Percentiles rank a stretch among this genome's conserved stretches.
phyloP scores from a whole-genome alignment of 169 alveolate species.

The Ichthyophthirius multifiliis region DNA sequence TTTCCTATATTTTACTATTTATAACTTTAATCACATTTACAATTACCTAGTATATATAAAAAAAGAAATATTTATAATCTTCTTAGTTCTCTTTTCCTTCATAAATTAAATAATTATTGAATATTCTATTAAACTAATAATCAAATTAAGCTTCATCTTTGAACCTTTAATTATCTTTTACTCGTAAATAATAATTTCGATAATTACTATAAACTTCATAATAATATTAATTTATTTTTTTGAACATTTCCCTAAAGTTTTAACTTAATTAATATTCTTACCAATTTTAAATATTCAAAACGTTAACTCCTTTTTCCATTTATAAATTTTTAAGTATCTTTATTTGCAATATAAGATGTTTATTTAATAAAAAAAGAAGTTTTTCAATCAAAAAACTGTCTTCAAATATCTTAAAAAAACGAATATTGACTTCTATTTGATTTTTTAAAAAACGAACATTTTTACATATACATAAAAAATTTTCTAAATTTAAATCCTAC shows the following conservation, averaged over 20 bases:
- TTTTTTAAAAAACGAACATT: not conserved
- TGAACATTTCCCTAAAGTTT: not conserved
- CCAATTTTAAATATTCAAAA: not conserved
- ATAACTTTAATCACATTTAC: not conserved
- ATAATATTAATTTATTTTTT: not conserved
- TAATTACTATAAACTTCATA: not conserved
- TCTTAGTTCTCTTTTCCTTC: not conserved
- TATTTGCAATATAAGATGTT: not conserved
- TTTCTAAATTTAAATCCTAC: not conserved
- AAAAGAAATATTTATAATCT: not conserved
- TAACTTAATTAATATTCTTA: not conserved
- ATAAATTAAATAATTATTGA: not conserved
- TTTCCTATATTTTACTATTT: not conserved
- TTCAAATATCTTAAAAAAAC: not conserved
- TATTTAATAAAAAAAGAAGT: not conserved
- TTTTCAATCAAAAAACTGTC: not conserved
- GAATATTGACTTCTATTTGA: not conserved
- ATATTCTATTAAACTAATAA: slow-evolving; percentile 1
- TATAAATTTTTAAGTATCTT: not conserved
- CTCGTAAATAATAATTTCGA: not conserved
- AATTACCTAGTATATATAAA: not conserved
- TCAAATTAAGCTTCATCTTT: not conserved
- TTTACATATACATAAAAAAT: not conserved
- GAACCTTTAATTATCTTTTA: not conserved
- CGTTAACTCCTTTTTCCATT: slow-evolving; percentile 1